A percentile compares a stretch with the other conserved stretches of the same genome.
These are phyloP conservation scores for Adansonia madagascariensis DNA, from an alignment of 441 rosid species.

Conservation along the genomic window DNA sequence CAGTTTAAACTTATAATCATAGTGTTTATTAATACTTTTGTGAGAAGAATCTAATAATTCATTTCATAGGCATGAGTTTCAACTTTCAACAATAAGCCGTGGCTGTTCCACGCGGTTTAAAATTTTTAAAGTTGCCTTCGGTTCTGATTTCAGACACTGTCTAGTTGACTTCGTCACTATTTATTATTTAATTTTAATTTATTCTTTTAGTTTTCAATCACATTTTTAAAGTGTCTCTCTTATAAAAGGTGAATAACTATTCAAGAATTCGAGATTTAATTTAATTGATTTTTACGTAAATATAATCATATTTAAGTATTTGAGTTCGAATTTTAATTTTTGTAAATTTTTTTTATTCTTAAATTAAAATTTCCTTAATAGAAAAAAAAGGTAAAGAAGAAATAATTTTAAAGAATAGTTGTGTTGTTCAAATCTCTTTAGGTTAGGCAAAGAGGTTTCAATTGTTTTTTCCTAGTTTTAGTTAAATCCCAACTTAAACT, in stretches of 20 bases:
- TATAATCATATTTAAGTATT: too few relatives aligned
- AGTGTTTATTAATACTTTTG: background rate
- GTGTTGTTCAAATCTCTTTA: background rate
- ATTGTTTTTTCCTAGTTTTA: background rate
- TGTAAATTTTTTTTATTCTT: too few relatives aligned
- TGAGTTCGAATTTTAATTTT: too few relatives aligned
- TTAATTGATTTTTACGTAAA: too few relatives aligned
- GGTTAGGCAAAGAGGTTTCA: background rate
- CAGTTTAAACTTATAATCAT: background rate
- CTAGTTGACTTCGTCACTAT: background rate
- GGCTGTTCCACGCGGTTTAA: background rate
- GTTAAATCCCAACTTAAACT: background rate
- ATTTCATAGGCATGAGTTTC: background rate
- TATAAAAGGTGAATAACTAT: too few relatives aligned
- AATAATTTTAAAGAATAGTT: too few relatives aligned
- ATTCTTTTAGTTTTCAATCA: background rate
- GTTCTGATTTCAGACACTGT: background rate
- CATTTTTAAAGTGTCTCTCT: background rate
- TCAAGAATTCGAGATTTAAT: too few relatives aligned
- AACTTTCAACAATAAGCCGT: background rate
- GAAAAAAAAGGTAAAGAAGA: too few relatives aligned
- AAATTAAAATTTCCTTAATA: too few relatives aligned
- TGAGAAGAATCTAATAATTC: background rate
- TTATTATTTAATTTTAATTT: too few relatives aligned
- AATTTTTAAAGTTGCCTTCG: background rate